Base-by-base conservation (phyloP, 305 asterid species). In the Fraxinus sp. region DNA sequence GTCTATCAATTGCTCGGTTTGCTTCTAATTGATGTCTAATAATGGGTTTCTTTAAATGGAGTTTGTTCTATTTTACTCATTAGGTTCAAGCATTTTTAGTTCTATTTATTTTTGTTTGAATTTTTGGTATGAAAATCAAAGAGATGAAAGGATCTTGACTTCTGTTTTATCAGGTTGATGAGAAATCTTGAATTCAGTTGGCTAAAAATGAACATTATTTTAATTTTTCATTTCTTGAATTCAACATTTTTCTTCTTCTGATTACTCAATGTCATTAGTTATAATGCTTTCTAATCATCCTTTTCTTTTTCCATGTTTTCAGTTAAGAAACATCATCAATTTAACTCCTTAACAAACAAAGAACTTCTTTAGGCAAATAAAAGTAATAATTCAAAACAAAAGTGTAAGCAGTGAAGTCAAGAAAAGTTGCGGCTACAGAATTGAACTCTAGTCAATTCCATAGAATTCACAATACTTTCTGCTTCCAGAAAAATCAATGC, bases 291-390 rank as follows among this genome's bases (percentile, higher is more conserved):
- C 37, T 78, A 71, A 82, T 85, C 80, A 82, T 81, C 80, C 80
- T 85, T 82, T 39, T 62, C 13, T 44, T 11, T 37, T 81, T 74
- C 77, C 82, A 39, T 30, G 8, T 68, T 28, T 49, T 35, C 18
- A 77, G 64, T 16, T 55, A n/a, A 22, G 22, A 55, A 55, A 55
- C 26, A 55, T 55, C 26, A 55, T 55, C 66, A n/a, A n/a, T 55
- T 7, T 14, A 55, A 35, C 78, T 84, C 74, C 82, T n/a, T 18
- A 55, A 73, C 75, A 44, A 74, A 71, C 77, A 72, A 81, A 82
- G 87, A 84, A 84, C 83, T 87, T 80, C 78, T 85, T 82, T 83
- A 86, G 5, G 46, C 14, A 30, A 14, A 76, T 55, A n/a, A 18
- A 55, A n/a, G 66, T n/a, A 55, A 55, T 55, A n/a, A 55, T n/a